These are phyloP conservation scores for Stagonosporopsis chrysanthemi DNA, from an alignment of 2,329 filamentous ascomycete genomes.

Conservation along the genomic window DNA sequence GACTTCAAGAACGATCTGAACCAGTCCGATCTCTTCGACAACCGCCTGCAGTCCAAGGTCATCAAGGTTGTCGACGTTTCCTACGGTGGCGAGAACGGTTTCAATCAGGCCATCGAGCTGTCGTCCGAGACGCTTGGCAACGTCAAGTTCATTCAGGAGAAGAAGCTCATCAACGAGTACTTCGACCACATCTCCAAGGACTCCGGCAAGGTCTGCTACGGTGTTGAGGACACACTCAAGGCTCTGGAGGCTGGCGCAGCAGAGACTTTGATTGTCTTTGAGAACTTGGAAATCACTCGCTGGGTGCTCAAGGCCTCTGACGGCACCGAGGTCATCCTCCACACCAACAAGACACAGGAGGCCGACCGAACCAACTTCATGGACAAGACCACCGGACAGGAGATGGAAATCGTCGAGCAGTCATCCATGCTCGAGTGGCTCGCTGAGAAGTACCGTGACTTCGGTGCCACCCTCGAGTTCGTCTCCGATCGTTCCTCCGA, in stretches of 20 bases:
- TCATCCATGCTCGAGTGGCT: constrained; percentile 99
- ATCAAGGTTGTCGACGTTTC: constrained; percentile 99
- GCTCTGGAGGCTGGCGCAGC: constrained; percentile 94
- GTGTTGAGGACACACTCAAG: constrained; percentile 97
- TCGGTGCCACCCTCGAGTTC: constrained; percentile 93
- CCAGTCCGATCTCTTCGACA: constrained; percentile 95
- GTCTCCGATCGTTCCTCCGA: constrained; percentile 97
- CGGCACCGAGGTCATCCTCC: constrained; percentile 76
- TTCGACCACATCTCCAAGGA: constrained; percentile 99
- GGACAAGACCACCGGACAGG: constrained; percentile 93
- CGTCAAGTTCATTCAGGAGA: constrained; percentile 99
- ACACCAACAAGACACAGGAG: constrained; percentile 90
- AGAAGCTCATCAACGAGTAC: constrained; percentile 99
- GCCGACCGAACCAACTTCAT: constrained; percentile 82
- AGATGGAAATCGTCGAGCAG: constrained; percentile 92
- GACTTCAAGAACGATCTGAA: constrained; percentile 99
- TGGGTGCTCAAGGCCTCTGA: constrained; percentile 85
- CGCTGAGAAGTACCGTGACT: constrained; percentile 97
- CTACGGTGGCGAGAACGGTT: constrained; percentile 98
- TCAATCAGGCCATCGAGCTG: constrained; percentile 98
- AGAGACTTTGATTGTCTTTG: constrained; percentile 93
- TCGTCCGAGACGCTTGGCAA: constrained; percentile 95
- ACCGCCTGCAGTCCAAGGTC: constrained; percentile 89
- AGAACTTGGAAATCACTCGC: constrained; percentile 94
- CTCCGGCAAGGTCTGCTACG: constrained; percentile 95